Base-by-base conservation (phyloP, 345 rosid genomes). In the Syzygium oleosum region DNA sequence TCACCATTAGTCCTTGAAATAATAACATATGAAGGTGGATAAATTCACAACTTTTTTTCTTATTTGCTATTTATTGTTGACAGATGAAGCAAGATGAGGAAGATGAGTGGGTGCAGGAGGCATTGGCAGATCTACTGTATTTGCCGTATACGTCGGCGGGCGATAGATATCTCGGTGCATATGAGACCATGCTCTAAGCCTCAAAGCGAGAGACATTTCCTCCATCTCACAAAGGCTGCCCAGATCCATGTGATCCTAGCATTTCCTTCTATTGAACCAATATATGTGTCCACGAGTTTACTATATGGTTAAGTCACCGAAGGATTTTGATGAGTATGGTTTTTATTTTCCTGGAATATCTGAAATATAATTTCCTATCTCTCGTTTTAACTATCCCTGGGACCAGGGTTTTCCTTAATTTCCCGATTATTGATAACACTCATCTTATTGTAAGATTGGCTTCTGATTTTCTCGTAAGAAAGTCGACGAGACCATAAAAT, bases 61-160 rank as follows among this genome's bases (percentile, higher is more conserved):
- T 85, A 4, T 87, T 12, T 49, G 3, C 13, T 29, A 29, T 89
- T 58, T 68, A 91, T 92, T 3, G 27, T 52, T 21, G 27, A 84
- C 46, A 93, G 97, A 93, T 93, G 79, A 94, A 94, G 89, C 92
- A 90, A 5, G 92, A 91, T n/a, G 97, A 96, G 6, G 94, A 95
- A 27, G 95, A 91, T 21, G 83, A 73, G 51, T 97, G 99, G 99
- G 89, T 95, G 88, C 95, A 95, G 89, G 96, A 96, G 87, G 97
- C 97, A 58, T 91, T 94, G 93, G 94, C 97, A 78, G 92, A 92
- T 91, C 89, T 96, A 15, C 91, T 95, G 90, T 91, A 92, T 88
- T 88, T 90, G 61, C 99, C 98, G 29, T 91, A 92, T 84, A 88
- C 49, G 49, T 91, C 52, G 53, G 91, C 34, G 90, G 90, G 38